Percentiles rank a stretch among this genome's conserved stretches.
These are phyloP conservation scores for Pneumocystis wakefieldiae DNA, from an alignment of 1,139 yeast genomes.

Conservation along the genomic window DNA sequence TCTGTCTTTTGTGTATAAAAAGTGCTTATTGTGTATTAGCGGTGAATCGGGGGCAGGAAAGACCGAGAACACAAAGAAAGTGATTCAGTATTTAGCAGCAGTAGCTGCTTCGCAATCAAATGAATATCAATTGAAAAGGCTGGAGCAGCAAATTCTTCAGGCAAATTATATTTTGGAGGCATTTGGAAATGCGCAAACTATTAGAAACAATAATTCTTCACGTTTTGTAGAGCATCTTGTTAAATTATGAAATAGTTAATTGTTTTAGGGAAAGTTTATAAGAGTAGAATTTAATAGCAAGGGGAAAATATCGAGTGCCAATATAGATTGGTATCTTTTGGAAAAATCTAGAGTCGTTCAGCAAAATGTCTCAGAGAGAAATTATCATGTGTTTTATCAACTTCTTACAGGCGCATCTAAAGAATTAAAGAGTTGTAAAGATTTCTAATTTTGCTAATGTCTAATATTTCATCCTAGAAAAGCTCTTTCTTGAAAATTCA, in stretches of 20 bases:
- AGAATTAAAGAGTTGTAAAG: slow-evolving; percentile 25
- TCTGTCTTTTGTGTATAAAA: background rate
- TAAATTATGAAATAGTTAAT: background rate
- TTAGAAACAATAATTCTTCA: slow-evolving; percentile 85
- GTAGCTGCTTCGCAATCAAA: slow-evolving; percentile 33
- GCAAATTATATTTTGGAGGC: slow-evolving; percentile 94
- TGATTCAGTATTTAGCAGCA: slow-evolving; percentile 79
- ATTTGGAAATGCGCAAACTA: slow-evolving; percentile 95
- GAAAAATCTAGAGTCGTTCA: slow-evolving; percentile 89
- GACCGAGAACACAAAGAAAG: slow-evolving; percentile 93
- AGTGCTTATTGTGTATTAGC: background rate
- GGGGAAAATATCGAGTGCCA: slow-evolving; percentile 71
- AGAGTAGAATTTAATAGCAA: slow-evolving; percentile 58
- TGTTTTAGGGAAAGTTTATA: slow-evolving; percentile 51
- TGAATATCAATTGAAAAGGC: slow-evolving; percentile 20
- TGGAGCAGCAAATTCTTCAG: slow-evolving; percentile 74
- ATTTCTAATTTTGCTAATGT: background rate
- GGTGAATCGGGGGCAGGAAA: slow-evolving; percentile 99
- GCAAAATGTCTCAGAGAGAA: slow-evolving; percentile 64
- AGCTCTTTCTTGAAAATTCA: slow-evolving; percentile 34
- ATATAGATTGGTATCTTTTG: slow-evolving; percentile 81
- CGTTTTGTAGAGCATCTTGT: slow-evolving; percentile 42
- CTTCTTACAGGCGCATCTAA: slow-evolving; percentile 52
- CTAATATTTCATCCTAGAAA: slow-evolving; percentile 15
- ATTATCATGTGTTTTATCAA: slow-evolving; percentile 87